Percentiles rank a stretch among this genome's conserved stretches.
Evolutionary conservation across 2,329 filamentous ascomycete species (phyloP).

Genomic region (Fusarium temperatum): DNA sequence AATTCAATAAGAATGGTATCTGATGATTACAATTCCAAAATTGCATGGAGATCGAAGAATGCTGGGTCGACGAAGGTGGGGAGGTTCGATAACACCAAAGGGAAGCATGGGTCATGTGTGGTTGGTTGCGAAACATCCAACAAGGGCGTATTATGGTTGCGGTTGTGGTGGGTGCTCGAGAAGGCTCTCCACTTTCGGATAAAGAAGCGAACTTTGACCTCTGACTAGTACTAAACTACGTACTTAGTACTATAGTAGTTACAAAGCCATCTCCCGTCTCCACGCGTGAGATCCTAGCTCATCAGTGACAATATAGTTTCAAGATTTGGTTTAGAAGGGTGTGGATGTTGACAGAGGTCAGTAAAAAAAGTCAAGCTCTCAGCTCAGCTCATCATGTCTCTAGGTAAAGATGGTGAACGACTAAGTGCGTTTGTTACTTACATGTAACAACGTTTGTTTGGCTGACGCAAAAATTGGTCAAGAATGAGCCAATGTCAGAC

Average conservation of each 20-base stretch:
- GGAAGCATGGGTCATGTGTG: constrained; percentile 2
- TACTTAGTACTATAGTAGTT: too few relatives aligned
- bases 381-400: background rate
- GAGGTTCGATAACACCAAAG: background rate
- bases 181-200: constrained; percentile 5
- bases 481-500: background rate
- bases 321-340: constrained; percentile 6
- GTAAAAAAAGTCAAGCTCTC: background rate
- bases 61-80: constrained; percentile 1
- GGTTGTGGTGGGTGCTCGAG: background rate
- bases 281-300: constrained; percentile 24
- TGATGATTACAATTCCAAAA: background rate
- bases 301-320: constrained; percentile 5
- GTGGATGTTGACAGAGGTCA: background rate
- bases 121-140: background rate
- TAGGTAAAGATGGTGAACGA: background rate
- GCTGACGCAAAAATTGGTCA: background rate
- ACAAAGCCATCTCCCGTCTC: background rate
- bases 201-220: background rate
- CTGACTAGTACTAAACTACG: background rate
- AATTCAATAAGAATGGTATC: background rate
- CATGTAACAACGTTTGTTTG: background rate
- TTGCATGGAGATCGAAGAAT: constrained; percentile 1
- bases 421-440: constrained; percentile 3
- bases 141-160: background rate